Base-by-base conservation (phyloP, 2,329 filamentous ascomycete species). In the Sclerotinia subarctica region DNA sequence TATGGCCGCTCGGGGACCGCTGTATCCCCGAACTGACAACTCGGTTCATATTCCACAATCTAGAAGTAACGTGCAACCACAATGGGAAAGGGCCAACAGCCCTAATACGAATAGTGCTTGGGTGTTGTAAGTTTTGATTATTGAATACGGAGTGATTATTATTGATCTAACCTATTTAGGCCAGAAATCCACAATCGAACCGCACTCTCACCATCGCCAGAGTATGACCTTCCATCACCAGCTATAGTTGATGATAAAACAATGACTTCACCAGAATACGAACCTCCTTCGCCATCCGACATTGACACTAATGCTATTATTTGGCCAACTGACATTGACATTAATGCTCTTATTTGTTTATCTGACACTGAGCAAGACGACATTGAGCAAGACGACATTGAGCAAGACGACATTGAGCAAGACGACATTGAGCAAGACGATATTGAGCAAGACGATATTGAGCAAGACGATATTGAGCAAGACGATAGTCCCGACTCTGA, bases 401-500 rank as follows among this genome's bases (percentile, higher is more conserved):
- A n/a, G n/a, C n/a, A n/a, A n/a, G n/a, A n/a, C n/a, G n/a, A n/a
- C n/a, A n/a, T n/a, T n/a, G n/a, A n/a, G n/a, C n/a, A n/a, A n/a
- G n/a, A n/a, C n/a, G n/a, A n/a, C n/a, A n/a, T n/a, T n/a, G n/a
- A n/a, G n/a, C n/a, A n/a, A n/a, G n/a, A n/a, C n/a, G n/a, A n/a
- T n/a, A n/a, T n/a, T n/a, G n/a, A n/a, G n/a, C n/a, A n/a, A n/a
- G n/a, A n/a, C n/a, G n/a, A n/a, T n/a, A n/a, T n/a, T n/a, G n/a
- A n/a, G n/a, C n/a, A n/a, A n/a, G n/a, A n/a, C n/a, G n/a, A n/a
- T n/a, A 17, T 54, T 32, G 35, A 66, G 13, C 46, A 52, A 32
- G 68, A 32, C 44, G 51, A 70, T 26, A 70, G 66, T n/a, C 68
- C 68, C 44, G 69, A 62, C 17, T 70, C 66, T 21, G 66, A 72